These are phyloP conservation scores for Canariomyces notabilis DNA, from an alignment of 2,329 filamentous ascomycete genomes.

Conservation along the genomic window DNA sequence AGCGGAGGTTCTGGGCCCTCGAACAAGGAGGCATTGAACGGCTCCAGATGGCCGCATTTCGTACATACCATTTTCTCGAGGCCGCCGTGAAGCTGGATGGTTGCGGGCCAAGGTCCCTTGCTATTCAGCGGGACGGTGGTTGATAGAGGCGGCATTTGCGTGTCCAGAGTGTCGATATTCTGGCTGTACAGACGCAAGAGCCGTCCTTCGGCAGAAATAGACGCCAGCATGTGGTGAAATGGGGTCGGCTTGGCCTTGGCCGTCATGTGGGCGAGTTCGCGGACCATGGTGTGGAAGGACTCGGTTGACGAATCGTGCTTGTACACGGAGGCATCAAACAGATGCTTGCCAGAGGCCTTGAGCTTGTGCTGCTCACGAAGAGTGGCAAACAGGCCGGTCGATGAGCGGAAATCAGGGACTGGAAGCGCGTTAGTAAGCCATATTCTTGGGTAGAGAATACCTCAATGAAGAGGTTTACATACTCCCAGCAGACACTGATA, in stretches of 20 bases:
- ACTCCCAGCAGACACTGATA: conserved; percentile 93
- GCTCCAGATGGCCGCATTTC: conserved; percentile 74
- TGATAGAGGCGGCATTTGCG: conserved; percentile 69
- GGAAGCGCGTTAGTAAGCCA: conserved; percentile 22
- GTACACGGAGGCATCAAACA: conserved; percentile 97
- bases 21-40: conserved; percentile 76
- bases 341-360: conserved; percentile 86
- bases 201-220: conserved; percentile 79
- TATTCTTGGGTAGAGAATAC: background rate
- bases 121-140: conserved; percentile 75
- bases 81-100: conserved; percentile 89
- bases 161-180: conserved; percentile 95
- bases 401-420: conserved; percentile 95
- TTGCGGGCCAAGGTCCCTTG: conserved; percentile 89
- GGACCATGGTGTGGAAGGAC: conserved; percentile 94
- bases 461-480: conserved; percentile 36
- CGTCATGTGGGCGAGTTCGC: conserved; percentile 75
- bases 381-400: conserved; percentile 80
- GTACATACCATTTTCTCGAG: conserved; percentile 95
- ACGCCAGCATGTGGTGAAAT: conserved; percentile 92
- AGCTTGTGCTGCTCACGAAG: conserved; percentile 83
- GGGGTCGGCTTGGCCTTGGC: conserved; percentile 72
- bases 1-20: conserved; percentile 76
- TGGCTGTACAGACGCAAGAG: conserved; percentile 90
- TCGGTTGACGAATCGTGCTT: conserved; percentile 83